Percentiles rank a stretch among this genome's conserved stretches.
phyloP scores from a whole-genome alignment of 2,329 filamentous ascomycete species.

The Acephala macrosclerotiorum region DNA sequence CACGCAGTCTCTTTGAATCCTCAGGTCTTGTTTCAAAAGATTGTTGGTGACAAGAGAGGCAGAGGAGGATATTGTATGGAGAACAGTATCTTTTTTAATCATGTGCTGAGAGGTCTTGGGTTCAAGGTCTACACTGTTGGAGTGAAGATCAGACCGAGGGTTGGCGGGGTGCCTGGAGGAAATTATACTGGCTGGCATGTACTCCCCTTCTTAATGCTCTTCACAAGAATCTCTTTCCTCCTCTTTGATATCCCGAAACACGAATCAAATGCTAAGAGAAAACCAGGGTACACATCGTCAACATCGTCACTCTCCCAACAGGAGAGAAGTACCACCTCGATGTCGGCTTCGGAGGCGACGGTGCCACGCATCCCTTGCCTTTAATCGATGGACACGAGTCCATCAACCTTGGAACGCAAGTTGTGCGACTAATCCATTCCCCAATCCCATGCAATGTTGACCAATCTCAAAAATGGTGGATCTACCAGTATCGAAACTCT shows the following conservation, averaged over 20 bases:
- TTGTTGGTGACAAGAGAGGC: slow-evolving; percentile 39
- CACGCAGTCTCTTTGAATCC: slow-evolving; percentile 35
- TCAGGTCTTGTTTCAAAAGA: slow-evolving; percentile 39
- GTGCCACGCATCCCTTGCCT: slow-evolving; percentile 63
- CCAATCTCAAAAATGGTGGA: slow-evolving; percentile 61
- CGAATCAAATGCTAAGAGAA: neutral
- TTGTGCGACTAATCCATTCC: slow-evolving; percentile 60
- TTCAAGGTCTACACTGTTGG: slow-evolving; percentile 63
- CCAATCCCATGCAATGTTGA: slow-evolving; percentile 54
- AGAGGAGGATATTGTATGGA: slow-evolving; percentile 70
- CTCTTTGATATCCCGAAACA: no score
- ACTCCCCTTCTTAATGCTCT: neutral
- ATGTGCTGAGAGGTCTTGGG: slow-evolving; percentile 58
- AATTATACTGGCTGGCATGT: slow-evolving; percentile 41
- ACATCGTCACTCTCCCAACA: slow-evolving; percentile 62
- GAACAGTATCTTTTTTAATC: slow-evolving; percentile 60
- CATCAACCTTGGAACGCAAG: slow-evolving; percentile 58
- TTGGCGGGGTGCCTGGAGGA: slow-evolving; percentile 35
- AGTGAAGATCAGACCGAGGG: slow-evolving; percentile 37
- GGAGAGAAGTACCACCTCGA: slow-evolving; percentile 60
- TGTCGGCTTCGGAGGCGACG: slow-evolving; percentile 69
- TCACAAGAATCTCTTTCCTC: no score
- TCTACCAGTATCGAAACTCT: slow-evolving; percentile 66
- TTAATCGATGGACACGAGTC: slow-evolving; percentile 49
- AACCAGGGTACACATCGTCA: slow-evolving; percentile 62